These are phyloP conservation scores for Pseudogymnoascus sp. DNA, from an alignment of 2,329 filamentous ascomycete genomes.

Conservation along the genomic window DNA sequence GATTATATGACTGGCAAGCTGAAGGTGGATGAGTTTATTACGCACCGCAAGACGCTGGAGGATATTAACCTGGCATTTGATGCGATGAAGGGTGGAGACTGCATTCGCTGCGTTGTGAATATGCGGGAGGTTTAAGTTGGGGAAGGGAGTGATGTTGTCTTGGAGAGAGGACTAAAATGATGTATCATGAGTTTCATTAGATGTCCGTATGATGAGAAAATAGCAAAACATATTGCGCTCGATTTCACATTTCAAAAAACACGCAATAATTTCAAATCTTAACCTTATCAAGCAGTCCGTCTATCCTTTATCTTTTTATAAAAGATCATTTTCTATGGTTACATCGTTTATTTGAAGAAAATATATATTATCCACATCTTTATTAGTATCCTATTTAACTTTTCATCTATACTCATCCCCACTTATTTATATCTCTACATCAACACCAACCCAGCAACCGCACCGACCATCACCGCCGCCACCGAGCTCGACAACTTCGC, in stretches of 20 bases:
- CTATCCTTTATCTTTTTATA: background rate
- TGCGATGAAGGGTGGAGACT: constrained; percentile 93
- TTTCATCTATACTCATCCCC: background rate
- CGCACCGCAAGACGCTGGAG: constrained; percentile 74
- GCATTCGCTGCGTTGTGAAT: constrained; percentile 86
- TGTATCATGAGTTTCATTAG: background rate
- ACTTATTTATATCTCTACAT: background rate
- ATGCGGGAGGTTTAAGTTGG: constrained; percentile 33
- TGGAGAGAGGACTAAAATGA: background rate
- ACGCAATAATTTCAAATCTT: background rate
- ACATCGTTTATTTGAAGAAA: background rate
- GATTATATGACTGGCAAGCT: constrained; percentile 86
- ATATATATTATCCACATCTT: background rate
- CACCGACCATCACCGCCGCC: background rate
- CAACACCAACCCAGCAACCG: background rate
- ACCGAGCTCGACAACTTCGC: background rate
- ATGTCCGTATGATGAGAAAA: background rate
- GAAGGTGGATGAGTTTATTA: constrained; percentile 99
- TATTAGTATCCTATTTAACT: background rate
- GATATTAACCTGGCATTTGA: constrained; percentile 88
- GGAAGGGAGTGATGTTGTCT: background rate
- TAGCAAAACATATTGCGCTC: background rate
- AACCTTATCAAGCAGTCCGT: background rate
- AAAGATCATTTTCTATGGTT: background rate
- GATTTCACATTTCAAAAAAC: background rate